Evolutionary conservation across 441 rosid genomes (phyloP).

Genomic region (Erodium moschatum): DNA sequence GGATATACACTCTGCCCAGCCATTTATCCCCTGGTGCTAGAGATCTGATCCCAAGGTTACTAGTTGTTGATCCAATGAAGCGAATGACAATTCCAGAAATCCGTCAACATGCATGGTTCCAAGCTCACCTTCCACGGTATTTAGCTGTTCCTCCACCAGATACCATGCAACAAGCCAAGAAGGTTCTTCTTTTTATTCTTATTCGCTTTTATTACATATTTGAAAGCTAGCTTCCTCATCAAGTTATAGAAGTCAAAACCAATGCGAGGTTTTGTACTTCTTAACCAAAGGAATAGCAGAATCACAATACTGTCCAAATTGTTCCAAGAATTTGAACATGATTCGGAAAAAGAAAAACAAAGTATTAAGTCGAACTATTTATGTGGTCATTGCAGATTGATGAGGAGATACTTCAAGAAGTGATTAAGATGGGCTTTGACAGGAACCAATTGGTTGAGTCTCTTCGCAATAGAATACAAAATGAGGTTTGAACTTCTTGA

Average conservation of each 20-base stretch:
- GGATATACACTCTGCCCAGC: slow-evolving; percentile 95
- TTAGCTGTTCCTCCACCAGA: slow-evolving; percentile 95
- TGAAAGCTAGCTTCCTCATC: neutral
- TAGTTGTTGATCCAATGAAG: slow-evolving; percentile 88
- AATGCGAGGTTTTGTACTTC: neutral
- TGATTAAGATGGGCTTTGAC: slow-evolving; percentile 73
- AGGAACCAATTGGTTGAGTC: slow-evolving; percentile 69
- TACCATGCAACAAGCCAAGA: slow-evolving; percentile 89
- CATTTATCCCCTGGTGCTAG: slow-evolving; percentile 83
- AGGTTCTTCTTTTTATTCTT: slow-evolving; percentile 34
- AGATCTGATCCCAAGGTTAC: slow-evolving; percentile 93
- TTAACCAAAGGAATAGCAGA: neutral
- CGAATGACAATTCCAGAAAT: slow-evolving; percentile 88
- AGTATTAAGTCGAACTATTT: neutral
- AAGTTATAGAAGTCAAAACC: neutral
- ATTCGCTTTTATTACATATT: neutral
- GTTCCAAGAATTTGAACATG: neutral
- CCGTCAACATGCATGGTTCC: slow-evolving; percentile 95
- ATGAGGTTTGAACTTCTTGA: slow-evolving; percentile 48
- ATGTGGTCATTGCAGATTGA: slow-evolving; percentile 53
- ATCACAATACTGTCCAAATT: neutral
- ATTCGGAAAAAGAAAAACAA: neutral
- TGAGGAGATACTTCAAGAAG: slow-evolving; percentile 90
- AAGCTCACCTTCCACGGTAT: slow-evolving; percentile 86
- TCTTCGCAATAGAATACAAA: slow-evolving; percentile 68